A percentile compares a stretch with the other conserved stretches of the same genome.
Conservation (phyloP, 2,329 filamentous ascomycete genomes). For the Colletotrichum salicis region DNA sequence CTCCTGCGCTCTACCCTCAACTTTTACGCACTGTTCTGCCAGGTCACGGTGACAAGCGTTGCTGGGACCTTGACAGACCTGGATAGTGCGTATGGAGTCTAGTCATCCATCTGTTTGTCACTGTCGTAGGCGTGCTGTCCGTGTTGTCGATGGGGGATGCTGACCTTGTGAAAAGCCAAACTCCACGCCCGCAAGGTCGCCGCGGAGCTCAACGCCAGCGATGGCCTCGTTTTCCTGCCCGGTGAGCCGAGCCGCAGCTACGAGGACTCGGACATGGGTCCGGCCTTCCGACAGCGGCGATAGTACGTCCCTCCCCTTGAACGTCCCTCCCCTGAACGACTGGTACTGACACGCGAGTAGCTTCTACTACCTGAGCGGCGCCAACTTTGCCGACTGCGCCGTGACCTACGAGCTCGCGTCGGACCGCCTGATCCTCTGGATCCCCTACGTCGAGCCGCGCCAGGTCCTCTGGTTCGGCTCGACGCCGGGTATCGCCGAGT, state of each 20-base stretch:
- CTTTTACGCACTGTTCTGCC: not conserved
- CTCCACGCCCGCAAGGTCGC: constrained; percentile 67
- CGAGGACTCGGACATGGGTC: constrained; percentile 69
- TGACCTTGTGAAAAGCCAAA: constrained; percentile 54
- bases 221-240: constrained; percentile 66
- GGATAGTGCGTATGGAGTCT: too few relatives aligned
- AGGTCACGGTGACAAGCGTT: not conserved
- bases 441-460: constrained; percentile 73
- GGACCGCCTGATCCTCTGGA: constrained; percentile 77
- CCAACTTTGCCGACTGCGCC: constrained; percentile 63
- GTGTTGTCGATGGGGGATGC: not conserved
- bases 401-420: constrained; percentile 67
- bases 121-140: not conserved
- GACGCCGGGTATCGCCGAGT: constrained; percentile 69
- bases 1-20: not conserved
- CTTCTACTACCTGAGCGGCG: constrained; percentile 69
- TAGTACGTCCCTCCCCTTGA: constrained; percentile 56
- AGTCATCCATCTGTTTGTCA: too few relatives aligned
- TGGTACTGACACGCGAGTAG: constrained; percentile 44
- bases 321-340: constrained; percentile 16
- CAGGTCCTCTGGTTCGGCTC: constrained; percentile 73
- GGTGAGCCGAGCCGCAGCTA: constrained; percentile 62
- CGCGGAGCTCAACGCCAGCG: constrained; percentile 57
- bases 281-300: constrained; percentile 66
- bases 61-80: not conserved